A percentile compares a stretch with the other conserved stretches of the same genome.
These are phyloP conservation scores for Mediolabrus comicus DNA, from an alignment of 108 stramenopile species.

Conservation along the genomic window DNA sequence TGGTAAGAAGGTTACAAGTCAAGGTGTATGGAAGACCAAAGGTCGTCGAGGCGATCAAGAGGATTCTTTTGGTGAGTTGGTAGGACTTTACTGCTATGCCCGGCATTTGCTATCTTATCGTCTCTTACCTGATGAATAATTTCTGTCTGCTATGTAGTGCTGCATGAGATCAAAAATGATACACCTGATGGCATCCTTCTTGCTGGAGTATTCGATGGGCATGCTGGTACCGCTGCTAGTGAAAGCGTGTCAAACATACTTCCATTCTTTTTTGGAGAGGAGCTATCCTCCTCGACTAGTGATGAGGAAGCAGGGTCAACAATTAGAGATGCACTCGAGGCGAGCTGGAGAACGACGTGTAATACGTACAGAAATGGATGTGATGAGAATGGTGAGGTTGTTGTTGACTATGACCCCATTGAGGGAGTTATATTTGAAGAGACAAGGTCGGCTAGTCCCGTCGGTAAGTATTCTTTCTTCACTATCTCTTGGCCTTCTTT, in stretches of 20 bases:
- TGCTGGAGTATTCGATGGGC: constrained; percentile 81
- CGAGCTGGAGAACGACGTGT: constrained; percentile 59
- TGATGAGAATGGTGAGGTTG: constrained; percentile 53
- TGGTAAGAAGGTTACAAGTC: constrained; percentile 38
- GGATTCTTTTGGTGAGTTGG: constrained; percentile 60
- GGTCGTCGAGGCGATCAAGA: constrained; percentile 70
- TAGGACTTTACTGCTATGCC: neutral
- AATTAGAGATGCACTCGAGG: constrained; percentile 39
- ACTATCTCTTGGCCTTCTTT: neutral
- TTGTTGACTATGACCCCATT: constrained; percentile 68
- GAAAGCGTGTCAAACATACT: constrained; percentile 52
- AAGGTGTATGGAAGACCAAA: constrained; percentile 73
- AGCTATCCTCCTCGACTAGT: constrained; percentile 32
- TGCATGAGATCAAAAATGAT: constrained; percentile 63
- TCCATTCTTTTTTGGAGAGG: constrained; percentile 50
- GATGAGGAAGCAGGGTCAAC: neutral
- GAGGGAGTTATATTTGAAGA: neutral
- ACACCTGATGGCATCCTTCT: constrained; percentile 53
- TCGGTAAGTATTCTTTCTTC: neutral
- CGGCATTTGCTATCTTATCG: neutral
- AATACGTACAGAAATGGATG: constrained; percentile 58
- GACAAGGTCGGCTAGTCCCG: neutral
- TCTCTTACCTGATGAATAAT: neutral
- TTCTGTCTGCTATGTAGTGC: constrained; percentile 24
- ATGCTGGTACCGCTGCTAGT: constrained; percentile 70